Evolutionary conservation across 2,329 filamentous ascomycete species (phyloP), one percentile per base, ranked within the genome.

Genomic region (Sporothrix inflata): DNA sequence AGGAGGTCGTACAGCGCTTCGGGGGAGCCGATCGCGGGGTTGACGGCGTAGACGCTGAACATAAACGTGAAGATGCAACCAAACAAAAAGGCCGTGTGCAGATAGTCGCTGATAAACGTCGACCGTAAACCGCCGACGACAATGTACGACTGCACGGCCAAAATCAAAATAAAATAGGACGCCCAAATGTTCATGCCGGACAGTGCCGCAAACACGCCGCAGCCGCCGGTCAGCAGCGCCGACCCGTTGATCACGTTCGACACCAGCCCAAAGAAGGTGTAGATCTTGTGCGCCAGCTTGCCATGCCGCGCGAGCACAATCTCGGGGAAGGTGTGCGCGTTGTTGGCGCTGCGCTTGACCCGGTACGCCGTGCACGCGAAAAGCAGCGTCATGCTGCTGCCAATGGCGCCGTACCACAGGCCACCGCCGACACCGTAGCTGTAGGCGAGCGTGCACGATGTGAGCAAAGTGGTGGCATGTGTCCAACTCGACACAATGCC

Each of bases 111-210:
- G 4, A 60, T 38, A n/a, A 60, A 60, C 3, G 55, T 60, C 1
- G 55, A 60, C 21, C 55, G 55, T 4, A 60, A 14, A 2, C 55
- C 55, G 16, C 55, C 55, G 55, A 60, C 55, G 55, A 60, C 55
- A 60, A 60, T 60, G 55, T 60, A 60, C 12, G 55, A 60, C 30
- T 60, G 55, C 16, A 60, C 55, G 55, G 55, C 55, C 30, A 60
- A 12, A 14, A 60, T 60, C 5, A 60, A 27, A 11, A 60, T 60
- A 3, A 60, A 60, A 16, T 60, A 60, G 30, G 55, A 60, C 1
- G 55, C 55, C 55, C 55, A 60, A 4, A 60, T 60, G 30, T 60
- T 60, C 55, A 60, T 60, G 27, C 55, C 55, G 0, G 55, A 60
- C 14, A 60, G 30, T 1, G 55, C 27, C 0, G 55, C 27, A 38